Base-by-base conservation (phyloP, 2,329 filamentous ascomycete genomes). In the Pestalotiopsis sp. region DNA sequence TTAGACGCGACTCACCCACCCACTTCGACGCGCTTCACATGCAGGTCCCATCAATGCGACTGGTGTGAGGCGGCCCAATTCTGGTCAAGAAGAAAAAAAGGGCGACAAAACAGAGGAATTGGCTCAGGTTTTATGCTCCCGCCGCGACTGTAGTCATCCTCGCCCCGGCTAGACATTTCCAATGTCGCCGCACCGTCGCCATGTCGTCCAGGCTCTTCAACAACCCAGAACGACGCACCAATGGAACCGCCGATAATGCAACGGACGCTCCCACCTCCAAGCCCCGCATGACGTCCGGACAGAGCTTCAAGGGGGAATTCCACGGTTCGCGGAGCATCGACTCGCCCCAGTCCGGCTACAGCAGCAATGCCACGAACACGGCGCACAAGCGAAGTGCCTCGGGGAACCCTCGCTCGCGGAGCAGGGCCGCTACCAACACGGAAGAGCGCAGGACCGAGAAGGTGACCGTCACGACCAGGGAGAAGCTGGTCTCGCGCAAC, bases 331-430 rank as follows among this genome's bases (percentile, higher is more conserved):
- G 68, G 23, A 57, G 64, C 31, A 41, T 36, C 45, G 65, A 27
- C 41, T 80, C 80, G 12, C 74, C 78, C 59, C 79, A 78, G 64
- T 72, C 75, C n/a, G 69, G 77, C 76, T 68, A 78, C 68, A 58
- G 77, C 7, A 71, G 79, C 67, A 41, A 36, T 25, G 31, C 65
- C 7, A 36, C 52, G 9, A 79, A 77, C 69, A 77, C 80, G 45
- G 78, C 84, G 3, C 88, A 90, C 75, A 90, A 89, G 79, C 84
- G 88, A 67, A 83, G 84, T 20, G 82, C 87, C 2, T 91, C 89
- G 14, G 86, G 86, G 12, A 87, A 88, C 69, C 84, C 87, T 1
- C 83, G 89, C 65, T 80, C 85, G 3, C 78, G 79, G 20, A 86
- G 82, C 76, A 83, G 84, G 72, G 31, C 59, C 12, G 59, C 31